phyloP scores from a whole-genome alignment of 169 alveolate genomes.

The Babesia sp. region DNA sequence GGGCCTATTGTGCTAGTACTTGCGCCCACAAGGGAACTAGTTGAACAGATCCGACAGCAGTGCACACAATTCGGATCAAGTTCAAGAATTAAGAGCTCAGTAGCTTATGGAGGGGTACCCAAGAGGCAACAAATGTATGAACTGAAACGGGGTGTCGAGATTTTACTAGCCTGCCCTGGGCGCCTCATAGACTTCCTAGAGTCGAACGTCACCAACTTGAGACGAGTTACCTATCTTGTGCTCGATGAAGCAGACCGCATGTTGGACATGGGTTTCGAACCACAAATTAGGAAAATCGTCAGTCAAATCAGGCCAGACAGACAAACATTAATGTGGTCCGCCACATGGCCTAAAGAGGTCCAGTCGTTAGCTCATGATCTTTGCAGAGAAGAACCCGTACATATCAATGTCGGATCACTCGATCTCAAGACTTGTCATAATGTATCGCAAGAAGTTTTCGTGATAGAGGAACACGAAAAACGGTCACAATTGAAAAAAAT shows the following conservation, averaged over 20 bases:
- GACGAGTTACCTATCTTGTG: constrained; percentile 95
- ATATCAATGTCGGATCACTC: constrained; percentile 93
- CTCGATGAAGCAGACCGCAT: constrained; percentile 98
- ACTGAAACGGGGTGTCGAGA: constrained; percentile 93
- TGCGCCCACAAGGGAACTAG: constrained; percentile 99
- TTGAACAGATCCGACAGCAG: constrained; percentile 94
- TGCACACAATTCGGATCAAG: constrained; percentile 85
- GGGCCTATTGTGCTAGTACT: constrained; percentile 97
- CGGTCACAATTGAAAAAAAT: constrained; percentile 64
- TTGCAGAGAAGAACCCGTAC: constrained; percentile 94
- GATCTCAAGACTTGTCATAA: constrained; percentile 89
- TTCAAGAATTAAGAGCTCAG: constrained; percentile 84
- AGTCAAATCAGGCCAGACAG: constrained; percentile 89
- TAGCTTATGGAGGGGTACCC: constrained; percentile 96
- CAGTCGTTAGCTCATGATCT: constrained; percentile 91
- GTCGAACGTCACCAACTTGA: constrained; percentile 88
- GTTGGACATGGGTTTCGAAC: constrained; percentile 99
- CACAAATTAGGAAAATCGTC: constrained; percentile 92
- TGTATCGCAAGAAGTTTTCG: constrained; percentile 84
- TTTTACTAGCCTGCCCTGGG: constrained; percentile 94
- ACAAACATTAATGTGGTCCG: constrained; percentile 96
- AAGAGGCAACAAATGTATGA: constrained; percentile 84
- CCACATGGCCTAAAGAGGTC: constrained; percentile 98
- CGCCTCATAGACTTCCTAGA: constrained; percentile 94
- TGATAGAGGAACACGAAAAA: constrained; percentile 81